A percentile compares a stretch with the other conserved stretches of the same genome.
These are phyloP conservation scores for Candida gorgasii DNA, from an alignment of 805 yeast species.

Conservation along the genomic window DNA sequence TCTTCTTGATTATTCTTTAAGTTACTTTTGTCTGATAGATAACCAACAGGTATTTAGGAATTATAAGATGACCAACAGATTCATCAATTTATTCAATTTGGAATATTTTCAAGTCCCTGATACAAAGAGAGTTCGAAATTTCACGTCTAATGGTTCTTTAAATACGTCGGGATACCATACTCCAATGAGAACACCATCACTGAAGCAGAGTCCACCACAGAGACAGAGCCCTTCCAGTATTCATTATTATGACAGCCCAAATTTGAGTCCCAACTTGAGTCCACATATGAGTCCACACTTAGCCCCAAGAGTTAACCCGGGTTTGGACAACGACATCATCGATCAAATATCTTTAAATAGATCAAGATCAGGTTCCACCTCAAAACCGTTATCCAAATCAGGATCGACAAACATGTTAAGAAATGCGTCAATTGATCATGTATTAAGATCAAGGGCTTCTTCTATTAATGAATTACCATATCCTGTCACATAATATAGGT, in stretches of 20 bases:
- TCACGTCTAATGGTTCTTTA: neutral
- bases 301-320: conserved; percentile 1
- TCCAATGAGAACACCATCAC: neutral
- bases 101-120: conserved; percentile 7
- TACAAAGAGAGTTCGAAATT: neutral
- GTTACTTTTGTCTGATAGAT: conserved; percentile 21
- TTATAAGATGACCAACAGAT: conserved; percentile 14
- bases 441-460: conserved; percentile 10
- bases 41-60: conserved; percentile 13
- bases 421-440: conserved; percentile 12
- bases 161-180: conserved; percentile 2
- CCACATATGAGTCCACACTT: conserved; percentile 9
- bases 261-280: conserved; percentile 3
- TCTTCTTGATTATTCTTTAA: conserved; percentile 19
- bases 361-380: conserved; percentile 14
- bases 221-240: neutral
- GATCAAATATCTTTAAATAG: conserved; percentile 6
- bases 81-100: conserved; percentile 7
- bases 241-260: neutral
- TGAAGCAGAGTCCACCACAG: neutral
- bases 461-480: conserved; percentile 13
- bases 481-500: conserved; percentile 10
- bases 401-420: conserved; percentile 10
- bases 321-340: neutral
- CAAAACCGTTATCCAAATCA: conserved; percentile 6